Percentiles rank a stretch among this genome's conserved stretches.
These are phyloP conservation scores for Ophiobolus disseminans DNA, from an alignment of 2,329 filamentous ascomycete species.

Conservation along the genomic window DNA sequence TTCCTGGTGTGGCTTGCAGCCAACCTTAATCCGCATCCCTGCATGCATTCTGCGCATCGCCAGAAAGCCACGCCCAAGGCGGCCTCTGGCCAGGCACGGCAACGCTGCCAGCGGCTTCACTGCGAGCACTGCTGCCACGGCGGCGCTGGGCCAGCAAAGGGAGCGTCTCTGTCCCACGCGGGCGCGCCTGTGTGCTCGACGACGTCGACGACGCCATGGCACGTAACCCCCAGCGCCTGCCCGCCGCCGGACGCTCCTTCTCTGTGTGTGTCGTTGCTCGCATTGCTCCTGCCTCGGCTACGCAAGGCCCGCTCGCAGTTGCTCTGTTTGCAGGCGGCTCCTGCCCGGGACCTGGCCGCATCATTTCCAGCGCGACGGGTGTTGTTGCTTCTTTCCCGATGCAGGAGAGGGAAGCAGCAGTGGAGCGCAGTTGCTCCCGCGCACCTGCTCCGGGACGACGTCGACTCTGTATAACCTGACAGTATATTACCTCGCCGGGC, in stretches of 20 bases:
- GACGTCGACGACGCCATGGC: slow-evolving; percentile 10
- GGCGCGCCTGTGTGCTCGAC: slow-evolving; percentile 24
- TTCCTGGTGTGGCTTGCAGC: slow-evolving; percentile 50
- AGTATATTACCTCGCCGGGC: not conserved
- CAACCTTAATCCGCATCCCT: slow-evolving; percentile 46
- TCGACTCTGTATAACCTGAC: not conserved
- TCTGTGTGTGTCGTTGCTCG: slow-evolving; percentile 10
- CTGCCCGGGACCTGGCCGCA: too few species aligned
- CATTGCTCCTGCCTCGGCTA: slow-evolving; percentile 23
- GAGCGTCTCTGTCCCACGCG: slow-evolving; percentile 25
- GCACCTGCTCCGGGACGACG: not conserved
- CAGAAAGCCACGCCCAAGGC: slow-evolving; percentile 35
- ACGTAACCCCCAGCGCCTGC: slow-evolving; percentile 9
- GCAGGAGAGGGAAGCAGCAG: not conserved
- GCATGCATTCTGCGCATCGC: slow-evolving; percentile 33
- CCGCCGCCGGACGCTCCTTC: slow-evolving; percentile 10
- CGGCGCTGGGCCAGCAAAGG: slow-evolving; percentile 19
- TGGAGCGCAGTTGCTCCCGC: not conserved
- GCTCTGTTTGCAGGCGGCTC: slow-evolving; percentile 26
- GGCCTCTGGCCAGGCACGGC: slow-evolving; percentile 31
- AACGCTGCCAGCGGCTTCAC: slow-evolving; percentile 9
- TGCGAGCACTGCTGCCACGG: slow-evolving; percentile 11
- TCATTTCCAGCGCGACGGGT: too few species aligned
- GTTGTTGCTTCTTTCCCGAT: not conserved
- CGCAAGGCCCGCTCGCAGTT: slow-evolving; percentile 9